A percentile compares a stretch with the other conserved stretches of the same genome.
Conservation (phyloP, 1,139 yeast species). For the Pneumocystis oryctolagi region DNA sequence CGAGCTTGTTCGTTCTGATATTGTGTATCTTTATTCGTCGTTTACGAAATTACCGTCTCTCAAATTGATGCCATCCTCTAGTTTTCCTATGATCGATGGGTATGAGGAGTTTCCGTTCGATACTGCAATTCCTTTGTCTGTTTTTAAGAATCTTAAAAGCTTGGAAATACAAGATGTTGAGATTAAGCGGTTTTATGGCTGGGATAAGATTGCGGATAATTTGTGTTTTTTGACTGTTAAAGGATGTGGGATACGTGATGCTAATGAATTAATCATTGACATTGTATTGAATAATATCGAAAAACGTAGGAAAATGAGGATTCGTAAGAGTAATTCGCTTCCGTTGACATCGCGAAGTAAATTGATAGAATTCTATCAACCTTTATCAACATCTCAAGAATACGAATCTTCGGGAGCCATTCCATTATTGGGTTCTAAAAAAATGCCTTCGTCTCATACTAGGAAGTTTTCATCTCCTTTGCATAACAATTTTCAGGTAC, state of each 20-base stretch:
- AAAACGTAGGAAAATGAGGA: slow-evolving; percentile 27
- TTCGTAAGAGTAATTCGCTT: not conserved
- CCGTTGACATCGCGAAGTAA: not conserved
- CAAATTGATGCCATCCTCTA: slow-evolving; percentile 43
- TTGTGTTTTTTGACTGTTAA: slow-evolving; percentile 41
- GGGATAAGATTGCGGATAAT: slow-evolving; percentile 44
- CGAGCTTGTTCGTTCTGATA: slow-evolving; percentile 32
- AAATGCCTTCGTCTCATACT: slow-evolving; percentile 3
- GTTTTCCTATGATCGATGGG: slow-evolving; percentile 40
- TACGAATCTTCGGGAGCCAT: not conserved
- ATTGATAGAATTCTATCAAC: not conserved
- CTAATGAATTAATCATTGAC: slow-evolving; percentile 34
- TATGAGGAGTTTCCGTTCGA: slow-evolving; percentile 62
- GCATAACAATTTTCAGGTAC: not conserved
- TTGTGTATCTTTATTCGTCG: slow-evolving; percentile 46
- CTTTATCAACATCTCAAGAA: not conserved
- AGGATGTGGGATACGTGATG: slow-evolving; percentile 36
- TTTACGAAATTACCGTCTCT: slow-evolving; percentile 54
- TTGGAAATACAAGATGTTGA: slow-evolving; percentile 46
- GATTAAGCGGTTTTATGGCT: slow-evolving; percentile 51
- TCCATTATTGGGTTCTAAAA: not conserved
- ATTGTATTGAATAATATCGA: slow-evolving; percentile 39
- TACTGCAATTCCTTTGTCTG: slow-evolving; percentile 46
- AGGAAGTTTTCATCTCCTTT: slow-evolving; percentile 10
- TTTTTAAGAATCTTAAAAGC: slow-evolving; percentile 49